Percentiles rank a stretch among this genome's conserved stretches.
Evolutionary conservation across 31 red algal species (phyloP).

Genomic region (Pterothamnion heteromorphum): DNA sequence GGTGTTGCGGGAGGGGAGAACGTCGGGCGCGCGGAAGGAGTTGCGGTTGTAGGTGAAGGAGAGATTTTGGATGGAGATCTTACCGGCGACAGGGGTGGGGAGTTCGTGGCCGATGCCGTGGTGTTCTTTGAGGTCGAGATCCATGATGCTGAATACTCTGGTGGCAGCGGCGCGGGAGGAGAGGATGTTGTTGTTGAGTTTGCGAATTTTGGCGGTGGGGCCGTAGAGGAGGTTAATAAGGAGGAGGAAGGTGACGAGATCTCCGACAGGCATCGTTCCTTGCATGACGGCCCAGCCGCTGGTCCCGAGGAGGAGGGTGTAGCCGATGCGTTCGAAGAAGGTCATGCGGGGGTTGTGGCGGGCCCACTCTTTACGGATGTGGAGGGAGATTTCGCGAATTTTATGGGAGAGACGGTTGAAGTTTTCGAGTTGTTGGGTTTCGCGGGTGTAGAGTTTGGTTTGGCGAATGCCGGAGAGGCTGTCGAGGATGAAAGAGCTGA

Average conservation of each 20-base stretch:
- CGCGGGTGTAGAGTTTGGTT: constrained; percentile 9
- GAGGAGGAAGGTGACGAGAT: neutral
- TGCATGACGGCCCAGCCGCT: neutral
- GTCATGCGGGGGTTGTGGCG: neutral
- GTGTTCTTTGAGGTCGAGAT: neutral
- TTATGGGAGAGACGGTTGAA: neutral
- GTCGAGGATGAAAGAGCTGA: neutral
- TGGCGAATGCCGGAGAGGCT: constrained; percentile 4
- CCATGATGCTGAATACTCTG: neutral
- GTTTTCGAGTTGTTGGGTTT: neutral
- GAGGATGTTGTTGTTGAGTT: neutral
- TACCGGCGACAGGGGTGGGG: neutral
- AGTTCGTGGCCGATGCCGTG: neutral
- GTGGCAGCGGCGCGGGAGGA: neutral
- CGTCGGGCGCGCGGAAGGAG: neutral
- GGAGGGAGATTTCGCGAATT: neutral
- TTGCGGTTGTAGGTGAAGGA: constrained; percentile 48
- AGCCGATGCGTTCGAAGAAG: neutral
- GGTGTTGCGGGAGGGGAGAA: constrained; percentile 30
- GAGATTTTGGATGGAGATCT: constrained; percentile 38
- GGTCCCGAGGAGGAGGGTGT: neutral
- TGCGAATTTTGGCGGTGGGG: neutral
- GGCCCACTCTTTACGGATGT: neutral
- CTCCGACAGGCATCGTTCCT: neutral
- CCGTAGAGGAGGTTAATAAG: neutral